A percentile compares a stretch with the other conserved stretches of the same genome.
Conservation (phyloP, 2,329 filamentous ascomycete species). For the Epichloe hybrida region DNA sequence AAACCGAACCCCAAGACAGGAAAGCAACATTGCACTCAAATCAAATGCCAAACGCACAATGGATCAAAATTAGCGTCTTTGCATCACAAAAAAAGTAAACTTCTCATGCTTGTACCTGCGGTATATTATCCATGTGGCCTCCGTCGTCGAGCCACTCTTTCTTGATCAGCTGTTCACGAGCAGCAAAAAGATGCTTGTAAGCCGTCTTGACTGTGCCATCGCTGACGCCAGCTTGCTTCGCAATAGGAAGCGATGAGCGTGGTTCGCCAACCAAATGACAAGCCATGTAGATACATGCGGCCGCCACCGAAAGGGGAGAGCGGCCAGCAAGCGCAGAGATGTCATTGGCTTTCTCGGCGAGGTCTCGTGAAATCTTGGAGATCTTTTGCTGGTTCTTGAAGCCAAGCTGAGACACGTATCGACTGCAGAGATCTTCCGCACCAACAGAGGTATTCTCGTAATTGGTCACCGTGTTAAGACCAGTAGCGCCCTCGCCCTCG, state of each 20-base stretch:
- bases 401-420: conserved; percentile 76
- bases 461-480: conserved; percentile 45
- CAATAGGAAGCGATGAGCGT: conserved; percentile 76
- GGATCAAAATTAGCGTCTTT: not conserved
- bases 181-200: conserved; percentile 75
- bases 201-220: conserved; percentile 95
- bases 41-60: not conserved
- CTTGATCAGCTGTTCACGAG: conserved; percentile 61
- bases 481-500: conserved; percentile 31
- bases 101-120: conserved; percentile 26
- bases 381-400: conserved; percentile 59
- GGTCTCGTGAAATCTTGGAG: conserved; percentile 64
- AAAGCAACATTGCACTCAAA: not conserved
- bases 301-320: conserved; percentile 85
- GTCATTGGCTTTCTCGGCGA: conserved; percentile 64
- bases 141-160: conserved; percentile 62
- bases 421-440: conserved; percentile 71
- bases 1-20: not conserved
- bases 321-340: conserved; percentile 78
- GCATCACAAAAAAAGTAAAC: not conserved
- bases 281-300: conserved; percentile 93
- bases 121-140: conserved; percentile 59
- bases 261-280: conserved; percentile 71
- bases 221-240: conserved; percentile 72
- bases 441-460: conserved; percentile 70